Conservation (phyloP, 305 asterid genomes). For the Plantago lanceolata region DNA sequence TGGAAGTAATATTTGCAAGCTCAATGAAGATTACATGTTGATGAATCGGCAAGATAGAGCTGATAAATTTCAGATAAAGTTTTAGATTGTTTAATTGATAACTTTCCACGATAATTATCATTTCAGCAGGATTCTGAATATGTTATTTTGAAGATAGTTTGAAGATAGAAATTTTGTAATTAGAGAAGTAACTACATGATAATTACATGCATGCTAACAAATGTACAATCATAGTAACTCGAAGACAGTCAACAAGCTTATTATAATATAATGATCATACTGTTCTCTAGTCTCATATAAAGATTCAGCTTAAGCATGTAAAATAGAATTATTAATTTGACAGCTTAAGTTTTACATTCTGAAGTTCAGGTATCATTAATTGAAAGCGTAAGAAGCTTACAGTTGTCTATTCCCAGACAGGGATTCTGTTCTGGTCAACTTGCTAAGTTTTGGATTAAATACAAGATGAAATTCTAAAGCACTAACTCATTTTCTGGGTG, state of each 20-base stretch:
- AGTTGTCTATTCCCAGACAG: not conserved
- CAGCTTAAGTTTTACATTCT: no score
- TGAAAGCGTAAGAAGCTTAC: not conserved
- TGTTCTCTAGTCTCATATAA: not conserved
- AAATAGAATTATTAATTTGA: no score
- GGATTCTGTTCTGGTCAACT: no score
- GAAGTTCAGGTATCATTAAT: not conserved
- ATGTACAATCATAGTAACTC: no score
- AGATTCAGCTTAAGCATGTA: no score
- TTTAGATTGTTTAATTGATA: constrained; percentile 19
- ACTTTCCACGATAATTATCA: constrained; percentile 14
- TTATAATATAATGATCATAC: no score
- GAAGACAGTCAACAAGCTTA: no score
- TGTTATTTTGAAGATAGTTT: constrained; percentile 18
- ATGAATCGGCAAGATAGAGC: constrained; percentile 23
- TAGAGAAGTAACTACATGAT: constrained; percentile 16
- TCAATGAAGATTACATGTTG: constrained; percentile 27
- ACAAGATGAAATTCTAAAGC: not conserved
- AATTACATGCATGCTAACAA: not conserved
- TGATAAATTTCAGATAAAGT: constrained; percentile 21
- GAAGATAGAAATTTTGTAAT: constrained; percentile 3
- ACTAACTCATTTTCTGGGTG: not conserved
- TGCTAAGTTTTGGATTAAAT: no score
- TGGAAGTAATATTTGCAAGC: constrained; percentile 5
- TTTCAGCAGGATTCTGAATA: constrained; percentile 20